A percentile compares a stretch with the other conserved stretches of the same genome.
Conservation (phyloP, 768 basidiomycete species). For the Crepidotus variabilis region DNA sequence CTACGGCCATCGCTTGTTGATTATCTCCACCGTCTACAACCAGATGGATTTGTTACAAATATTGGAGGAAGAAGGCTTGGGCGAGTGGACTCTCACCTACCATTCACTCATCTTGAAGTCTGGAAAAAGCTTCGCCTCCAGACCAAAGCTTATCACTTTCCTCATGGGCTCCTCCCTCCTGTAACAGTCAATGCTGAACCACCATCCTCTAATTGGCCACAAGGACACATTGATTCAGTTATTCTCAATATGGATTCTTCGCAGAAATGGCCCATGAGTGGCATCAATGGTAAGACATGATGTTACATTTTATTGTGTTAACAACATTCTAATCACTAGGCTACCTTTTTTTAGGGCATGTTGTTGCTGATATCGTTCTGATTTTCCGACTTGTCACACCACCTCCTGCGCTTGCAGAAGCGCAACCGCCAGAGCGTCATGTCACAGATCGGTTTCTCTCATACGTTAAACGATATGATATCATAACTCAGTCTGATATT, state of each 20-base stretch:
- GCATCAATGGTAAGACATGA: constrained; percentile 13
- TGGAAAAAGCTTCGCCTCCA: constrained; percentile 26
- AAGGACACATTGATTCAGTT: constrained; percentile 3
- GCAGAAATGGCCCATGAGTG: constrained; percentile 15
- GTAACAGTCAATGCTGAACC: too few species aligned
- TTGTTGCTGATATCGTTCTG: constrained; percentile 7
- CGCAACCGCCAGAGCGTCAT: not conserved
- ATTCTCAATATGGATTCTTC: constrained; percentile 2
- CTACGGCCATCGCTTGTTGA: constrained; percentile 22
- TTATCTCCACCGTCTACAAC: constrained; percentile 8
- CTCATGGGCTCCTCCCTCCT: constrained; percentile 14
- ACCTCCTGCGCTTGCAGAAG: not conserved
- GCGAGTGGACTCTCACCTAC: constrained; percentile 4
- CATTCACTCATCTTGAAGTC: constrained; percentile 20
- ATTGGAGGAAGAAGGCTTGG: constrained; percentile 11
- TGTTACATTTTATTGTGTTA: not conserved
- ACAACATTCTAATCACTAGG: too few species aligned
- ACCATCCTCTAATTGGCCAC: not conserved
- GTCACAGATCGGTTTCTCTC: constrained; percentile 15
- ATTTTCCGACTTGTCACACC: constrained; percentile 6
- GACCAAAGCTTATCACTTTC: constrained; percentile 16
- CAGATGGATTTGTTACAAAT: not conserved
- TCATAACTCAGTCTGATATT: constrained; percentile 14
- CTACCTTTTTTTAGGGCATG: constrained; percentile 11
- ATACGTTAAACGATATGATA: constrained; percentile 22